phyloP scores from a whole-genome alignment of 1,284 basidiomycete species.

The Cutaneotrichosporon sp. region DNA sequence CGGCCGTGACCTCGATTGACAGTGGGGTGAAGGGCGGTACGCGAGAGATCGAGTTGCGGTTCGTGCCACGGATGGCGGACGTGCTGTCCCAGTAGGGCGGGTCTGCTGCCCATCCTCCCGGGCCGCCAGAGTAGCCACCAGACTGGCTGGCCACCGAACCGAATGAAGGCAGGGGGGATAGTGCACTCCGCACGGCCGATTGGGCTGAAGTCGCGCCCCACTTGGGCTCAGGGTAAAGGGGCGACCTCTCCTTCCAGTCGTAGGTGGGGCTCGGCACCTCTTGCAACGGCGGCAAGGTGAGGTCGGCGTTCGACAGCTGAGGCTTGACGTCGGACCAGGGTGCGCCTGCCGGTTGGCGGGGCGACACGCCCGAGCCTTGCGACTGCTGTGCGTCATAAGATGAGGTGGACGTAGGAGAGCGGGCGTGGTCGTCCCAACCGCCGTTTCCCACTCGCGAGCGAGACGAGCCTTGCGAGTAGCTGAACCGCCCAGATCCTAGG shows the following conservation, averaged over 20 bases:
- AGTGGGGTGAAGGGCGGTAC: constrained; percentile 14
- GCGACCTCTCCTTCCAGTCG: constrained; percentile 19
- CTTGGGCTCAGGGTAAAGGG: constrained; percentile 11
- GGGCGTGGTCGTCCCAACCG: constrained; percentile 15
- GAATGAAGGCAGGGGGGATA: constrained; percentile 17
- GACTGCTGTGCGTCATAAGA: constrained; percentile 18
- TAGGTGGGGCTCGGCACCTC: constrained; percentile 14
- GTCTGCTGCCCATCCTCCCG: constrained; percentile 2
- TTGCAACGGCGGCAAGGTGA: constrained; percentile 21
- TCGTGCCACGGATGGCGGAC: not conserved
- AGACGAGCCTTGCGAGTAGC: constrained; percentile 2
- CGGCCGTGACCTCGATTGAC: constrained; percentile 14
- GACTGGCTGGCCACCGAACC: constrained; percentile 16
- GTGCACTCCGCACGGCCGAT: constrained; percentile 8
- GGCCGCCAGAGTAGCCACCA: not conserved
- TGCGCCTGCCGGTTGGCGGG: constrained; percentile 2
- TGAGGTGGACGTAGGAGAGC: constrained; percentile 18
- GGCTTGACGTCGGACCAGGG: constrained; percentile 7
- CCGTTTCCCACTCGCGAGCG: constrained; percentile 6
- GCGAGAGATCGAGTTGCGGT: constrained; percentile 4
- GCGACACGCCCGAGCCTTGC: constrained; percentile 15
- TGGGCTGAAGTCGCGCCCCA: constrained; percentile 10
- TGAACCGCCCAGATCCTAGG: constrained; percentile 5
- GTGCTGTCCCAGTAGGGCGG: constrained; percentile 12
- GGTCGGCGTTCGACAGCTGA: constrained; percentile 1